These are phyloP conservation scores for Alternaria sp. DNA, from an alignment of 2,329 filamentous ascomycete genomes.

Conservation along the genomic window DNA sequence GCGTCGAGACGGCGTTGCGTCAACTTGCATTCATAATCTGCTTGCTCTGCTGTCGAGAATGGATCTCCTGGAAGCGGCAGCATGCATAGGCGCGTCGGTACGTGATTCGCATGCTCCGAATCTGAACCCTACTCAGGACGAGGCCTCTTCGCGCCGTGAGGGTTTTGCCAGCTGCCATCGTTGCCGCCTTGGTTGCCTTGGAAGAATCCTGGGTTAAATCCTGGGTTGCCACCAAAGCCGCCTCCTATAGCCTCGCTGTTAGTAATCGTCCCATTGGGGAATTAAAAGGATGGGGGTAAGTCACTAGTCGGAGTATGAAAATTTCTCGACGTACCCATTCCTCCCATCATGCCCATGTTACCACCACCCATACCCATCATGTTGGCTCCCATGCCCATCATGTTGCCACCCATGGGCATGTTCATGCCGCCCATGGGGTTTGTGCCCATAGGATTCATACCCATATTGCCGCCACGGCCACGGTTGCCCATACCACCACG, in stretches of 20 bases:
- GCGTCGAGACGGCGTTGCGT: neutral
- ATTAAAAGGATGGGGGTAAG: neutral
- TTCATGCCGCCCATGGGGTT: conserved; percentile 48
- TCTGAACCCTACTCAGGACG: conserved; percentile 67
- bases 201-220: conserved; percentile 81
- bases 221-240: conserved; percentile 71
- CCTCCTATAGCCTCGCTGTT: conserved; percentile 22
- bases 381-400: conserved; percentile 53
- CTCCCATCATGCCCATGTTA: conserved; percentile 47
- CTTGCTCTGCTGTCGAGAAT: neutral
- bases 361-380: conserved; percentile 48
- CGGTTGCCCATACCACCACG: conserved; percentile 60
- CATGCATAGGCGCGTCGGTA: neutral
- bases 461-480: conserved; percentile 48
- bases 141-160: conserved; percentile 81
- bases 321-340: conserved; percentile 41
- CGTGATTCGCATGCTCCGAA: neutral
- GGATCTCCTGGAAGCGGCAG: neutral
- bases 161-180: conserved; percentile 75
- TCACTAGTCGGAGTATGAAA: conserved; percentile 12
- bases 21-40: neutral
- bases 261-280: conserved; percentile 12
- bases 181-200: conserved; percentile 57
- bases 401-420: conserved; percentile 50
- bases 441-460: conserved; percentile 49